phyloP scores from a whole-genome alignment of 1,284 basidiomycete species.

The Rugosomyces carneus region DNA sequence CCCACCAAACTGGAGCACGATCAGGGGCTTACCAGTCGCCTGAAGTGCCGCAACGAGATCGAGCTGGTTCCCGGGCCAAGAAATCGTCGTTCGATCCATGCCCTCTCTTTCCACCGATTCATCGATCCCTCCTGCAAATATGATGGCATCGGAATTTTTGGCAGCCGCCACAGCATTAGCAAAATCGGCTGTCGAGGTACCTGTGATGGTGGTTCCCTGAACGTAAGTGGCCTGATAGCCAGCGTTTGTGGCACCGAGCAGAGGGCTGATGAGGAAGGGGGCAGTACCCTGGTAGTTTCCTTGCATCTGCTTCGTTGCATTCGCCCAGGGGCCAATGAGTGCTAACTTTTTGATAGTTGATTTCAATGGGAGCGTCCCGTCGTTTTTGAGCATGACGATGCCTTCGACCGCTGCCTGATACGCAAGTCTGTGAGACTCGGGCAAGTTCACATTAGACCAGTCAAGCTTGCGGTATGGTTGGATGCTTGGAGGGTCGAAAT shows the following conservation, averaged over 20 bases:
- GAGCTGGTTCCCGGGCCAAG: constrained; percentile 52
- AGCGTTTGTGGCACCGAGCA: constrained; percentile 40
- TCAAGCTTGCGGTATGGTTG: constrained; percentile 46
- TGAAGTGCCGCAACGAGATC: constrained; percentile 40
- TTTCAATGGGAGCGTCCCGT: constrained; percentile 45
- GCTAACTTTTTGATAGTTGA: constrained; percentile 38
- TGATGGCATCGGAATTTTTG: constrained; percentile 49
- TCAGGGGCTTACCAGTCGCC: constrained; percentile 40
- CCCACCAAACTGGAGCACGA: constrained; percentile 51
- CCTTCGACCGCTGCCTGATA: constrained; percentile 45
- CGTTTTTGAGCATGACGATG: constrained; percentile 51
- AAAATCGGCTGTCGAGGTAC: constrained; percentile 37
- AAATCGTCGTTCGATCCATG: constrained; percentile 42
- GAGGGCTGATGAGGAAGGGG: constrained; percentile 48
- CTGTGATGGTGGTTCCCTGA: constrained; percentile 35
- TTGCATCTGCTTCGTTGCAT: constrained; percentile 49
- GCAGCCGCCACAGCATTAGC: constrained; percentile 61
- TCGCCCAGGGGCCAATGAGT: constrained; percentile 49
- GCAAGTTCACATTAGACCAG: constrained; percentile 44
- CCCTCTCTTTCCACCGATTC: constrained; percentile 46
- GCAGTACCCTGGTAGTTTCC: constrained; percentile 50
- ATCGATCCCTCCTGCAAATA: constrained; percentile 57
- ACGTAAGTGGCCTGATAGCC: constrained; percentile 41
- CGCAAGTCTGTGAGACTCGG: constrained; percentile 42
- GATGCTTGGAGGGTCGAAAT: constrained; percentile 42